Percentiles rank a stretch among this genome's conserved stretches.
These are phyloP conservation scores for Camelina hispida DNA, from an alignment of 345 rosid genomes.

Conservation along the genomic window DNA sequence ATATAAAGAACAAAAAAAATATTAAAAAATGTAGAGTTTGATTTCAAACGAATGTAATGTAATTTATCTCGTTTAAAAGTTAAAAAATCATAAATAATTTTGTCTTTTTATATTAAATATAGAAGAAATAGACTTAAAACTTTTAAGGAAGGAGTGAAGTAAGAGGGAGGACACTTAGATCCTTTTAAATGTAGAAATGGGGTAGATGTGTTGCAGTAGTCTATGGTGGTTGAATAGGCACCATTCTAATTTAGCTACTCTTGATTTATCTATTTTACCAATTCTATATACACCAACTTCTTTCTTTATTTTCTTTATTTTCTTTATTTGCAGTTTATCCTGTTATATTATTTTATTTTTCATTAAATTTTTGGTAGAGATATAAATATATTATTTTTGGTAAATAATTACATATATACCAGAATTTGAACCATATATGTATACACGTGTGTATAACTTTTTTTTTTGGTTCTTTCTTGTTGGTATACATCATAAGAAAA, in stretches of 20 bases:
- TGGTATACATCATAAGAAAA: no score
- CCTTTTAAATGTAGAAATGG: conserved; percentile 33
- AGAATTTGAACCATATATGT: no score
- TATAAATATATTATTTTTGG: no score
- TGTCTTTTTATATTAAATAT: not conserved
- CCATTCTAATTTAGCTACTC: conserved; percentile 20
- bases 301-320: no score
- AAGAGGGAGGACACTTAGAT: conserved; percentile 37
- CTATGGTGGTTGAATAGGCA: conserved; percentile 33
- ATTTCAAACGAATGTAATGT: not conserved
- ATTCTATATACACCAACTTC: conserved; percentile 2
- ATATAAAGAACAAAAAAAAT: not conserved
- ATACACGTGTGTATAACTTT: no score
- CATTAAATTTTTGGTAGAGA: not conserved
- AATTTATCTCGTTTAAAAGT: not conserved
- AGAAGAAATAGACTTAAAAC: conserved; percentile 24
- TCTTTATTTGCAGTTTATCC: no score
- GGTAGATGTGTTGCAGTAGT: conserved; percentile 23
- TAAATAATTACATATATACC: no score
- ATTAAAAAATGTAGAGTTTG: not conserved
- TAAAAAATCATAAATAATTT: not conserved
- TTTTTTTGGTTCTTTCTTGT: no score
- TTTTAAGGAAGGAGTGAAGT: conserved; percentile 36
- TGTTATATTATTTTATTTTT: not conserved
- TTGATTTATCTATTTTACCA: conserved; percentile 37